These are phyloP conservation scores for Lactarius deliciosus DNA, from an alignment of 768 basidiomycete species.

Conservation along the genomic window DNA sequence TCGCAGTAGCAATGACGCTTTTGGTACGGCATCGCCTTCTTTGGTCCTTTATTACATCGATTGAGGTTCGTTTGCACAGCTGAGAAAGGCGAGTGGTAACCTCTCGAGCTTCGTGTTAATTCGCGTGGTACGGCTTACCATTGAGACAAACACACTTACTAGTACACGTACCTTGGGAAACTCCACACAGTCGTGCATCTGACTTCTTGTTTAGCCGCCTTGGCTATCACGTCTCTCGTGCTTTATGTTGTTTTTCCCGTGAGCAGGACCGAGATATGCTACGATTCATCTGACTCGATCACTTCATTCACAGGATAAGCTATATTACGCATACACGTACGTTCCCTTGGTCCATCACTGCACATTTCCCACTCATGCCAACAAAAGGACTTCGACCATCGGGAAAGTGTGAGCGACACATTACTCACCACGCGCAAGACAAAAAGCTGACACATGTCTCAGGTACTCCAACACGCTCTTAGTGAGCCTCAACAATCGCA, in stretches of 20 bases:
- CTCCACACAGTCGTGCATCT: not conserved
- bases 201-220: not conserved
- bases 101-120: not conserved
- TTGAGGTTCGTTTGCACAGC: not conserved
- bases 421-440: not conserved
- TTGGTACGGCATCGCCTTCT: not conserved
- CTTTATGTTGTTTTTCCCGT: not conserved
- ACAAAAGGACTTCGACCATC: not conserved
- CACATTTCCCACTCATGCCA: not conserved
- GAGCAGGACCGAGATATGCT: not conserved
- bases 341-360: not conserved
- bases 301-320: not conserved
- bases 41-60: not conserved
- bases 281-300: not conserved
- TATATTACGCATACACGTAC: not conserved
- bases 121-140: not conserved
- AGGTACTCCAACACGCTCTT: not conserved
- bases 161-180: not conserved
- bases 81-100: not conserved
- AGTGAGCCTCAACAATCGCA: constrained; percentile 1
- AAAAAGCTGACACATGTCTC: not conserved
- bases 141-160: not conserved
- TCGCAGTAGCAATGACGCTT: not conserved
- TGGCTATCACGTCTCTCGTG: not conserved
- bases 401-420: not conserved